Conservation (phyloP, 2,329 filamentous ascomycete genomes). For the Neonectria sp. region DNA sequence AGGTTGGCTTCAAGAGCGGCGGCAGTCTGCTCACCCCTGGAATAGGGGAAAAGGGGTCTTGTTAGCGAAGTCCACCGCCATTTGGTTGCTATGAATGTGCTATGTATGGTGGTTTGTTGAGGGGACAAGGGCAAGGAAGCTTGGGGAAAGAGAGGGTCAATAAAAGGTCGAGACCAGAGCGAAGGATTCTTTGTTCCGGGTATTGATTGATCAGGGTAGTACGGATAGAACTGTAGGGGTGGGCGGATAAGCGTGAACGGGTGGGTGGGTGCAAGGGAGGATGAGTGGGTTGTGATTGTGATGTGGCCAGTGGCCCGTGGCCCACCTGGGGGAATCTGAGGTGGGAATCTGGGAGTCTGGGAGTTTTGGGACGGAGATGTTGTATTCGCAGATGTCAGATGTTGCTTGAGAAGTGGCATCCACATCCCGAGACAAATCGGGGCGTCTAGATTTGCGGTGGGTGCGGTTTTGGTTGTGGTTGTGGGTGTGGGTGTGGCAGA, state of each 20-base stretch:
- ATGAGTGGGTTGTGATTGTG: background rate
- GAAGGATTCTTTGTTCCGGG: conserved; percentile 2
- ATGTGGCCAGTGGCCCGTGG: background rate
- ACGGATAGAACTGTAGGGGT: background rate
- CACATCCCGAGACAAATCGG: background rate
- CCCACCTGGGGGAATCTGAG: background rate
- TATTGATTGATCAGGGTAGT: conserved; percentile 2
- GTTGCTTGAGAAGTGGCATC: conserved; percentile 10
- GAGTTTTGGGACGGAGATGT: background rate
- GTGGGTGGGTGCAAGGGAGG: background rate
- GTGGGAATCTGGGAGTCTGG: background rate
- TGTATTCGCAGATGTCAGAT: background rate
- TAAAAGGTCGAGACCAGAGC: conserved; percentile 13
- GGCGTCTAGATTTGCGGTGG: background rate
- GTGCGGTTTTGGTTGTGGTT: conserved; percentile 8
- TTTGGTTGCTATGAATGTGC: conserved; percentile 13
- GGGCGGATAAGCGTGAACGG: background rate
- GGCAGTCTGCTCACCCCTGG: conserved; percentile 69
- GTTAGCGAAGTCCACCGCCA: conserved; percentile 35
- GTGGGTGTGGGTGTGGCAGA: conserved; percentile 5
- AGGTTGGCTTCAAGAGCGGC: conserved; percentile 68
- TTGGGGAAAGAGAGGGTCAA: background rate
- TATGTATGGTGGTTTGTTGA: background rate
- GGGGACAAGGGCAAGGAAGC: background rate
- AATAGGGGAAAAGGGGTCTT: conserved; percentile 17